These are phyloP conservation scores for Rosa lucieae DNA, from an alignment of 306 rosid species.

Conservation along the genomic window DNA sequence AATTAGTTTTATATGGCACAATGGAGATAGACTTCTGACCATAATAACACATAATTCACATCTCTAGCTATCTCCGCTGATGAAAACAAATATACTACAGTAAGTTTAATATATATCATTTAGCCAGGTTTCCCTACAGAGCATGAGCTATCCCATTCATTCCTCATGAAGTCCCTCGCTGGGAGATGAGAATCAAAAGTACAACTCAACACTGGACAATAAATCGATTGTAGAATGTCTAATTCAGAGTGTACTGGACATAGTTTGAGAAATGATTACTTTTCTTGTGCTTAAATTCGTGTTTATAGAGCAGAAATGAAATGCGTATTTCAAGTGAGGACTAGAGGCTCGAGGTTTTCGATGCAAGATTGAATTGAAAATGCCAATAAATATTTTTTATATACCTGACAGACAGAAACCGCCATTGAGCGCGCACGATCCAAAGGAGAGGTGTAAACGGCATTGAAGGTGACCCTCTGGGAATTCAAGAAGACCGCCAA, in stretches of 20 bases:
- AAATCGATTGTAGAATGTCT: too few species aligned
- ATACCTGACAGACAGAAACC: constrained; percentile 67
- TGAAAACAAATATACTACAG: background rate
- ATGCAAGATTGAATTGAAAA: too few species aligned
- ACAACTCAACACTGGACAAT: background rate
- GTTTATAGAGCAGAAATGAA: too few species aligned
- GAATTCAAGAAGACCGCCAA: constrained; percentile 89
- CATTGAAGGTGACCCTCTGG: constrained; percentile 72
- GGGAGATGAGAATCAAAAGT: background rate
- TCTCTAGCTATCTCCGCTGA: background rate
- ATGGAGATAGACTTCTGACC: background rate
- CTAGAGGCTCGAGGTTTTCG: too few species aligned
- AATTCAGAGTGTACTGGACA: background rate
- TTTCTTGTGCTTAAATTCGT: too few species aligned
- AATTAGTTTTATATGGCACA: background rate
- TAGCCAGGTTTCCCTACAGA: background rate
- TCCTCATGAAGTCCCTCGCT: background rate
- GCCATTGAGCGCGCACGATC: constrained; percentile 89
- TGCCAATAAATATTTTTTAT: background rate
- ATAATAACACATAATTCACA: background rate
- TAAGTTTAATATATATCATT: background rate
- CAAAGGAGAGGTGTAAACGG: constrained; percentile 75
- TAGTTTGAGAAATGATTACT: too few species aligned
- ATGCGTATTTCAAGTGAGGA: too few species aligned
- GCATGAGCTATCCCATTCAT: background rate